Evolutionary conservation across 371 early-diverging fungal genomes (phyloP).

Genomic region (Saksenaea oblongispora): DNA sequence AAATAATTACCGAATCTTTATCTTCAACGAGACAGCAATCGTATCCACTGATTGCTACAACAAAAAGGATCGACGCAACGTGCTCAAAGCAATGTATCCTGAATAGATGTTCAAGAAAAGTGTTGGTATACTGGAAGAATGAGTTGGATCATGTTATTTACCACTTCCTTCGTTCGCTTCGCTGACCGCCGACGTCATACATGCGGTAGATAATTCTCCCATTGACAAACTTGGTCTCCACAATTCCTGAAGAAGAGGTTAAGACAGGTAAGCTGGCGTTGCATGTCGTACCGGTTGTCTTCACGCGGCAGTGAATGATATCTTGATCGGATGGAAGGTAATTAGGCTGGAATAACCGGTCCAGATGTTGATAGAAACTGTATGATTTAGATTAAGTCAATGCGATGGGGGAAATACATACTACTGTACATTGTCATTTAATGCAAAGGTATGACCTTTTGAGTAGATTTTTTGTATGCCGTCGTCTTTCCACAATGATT

Average conservation of each 20-base stretch:
- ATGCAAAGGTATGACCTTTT: constrained; percentile 74
- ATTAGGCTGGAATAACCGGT: constrained; percentile 69
- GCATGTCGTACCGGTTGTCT: constrained; percentile 21
- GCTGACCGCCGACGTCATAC: constrained; percentile 97
- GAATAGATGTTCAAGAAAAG: background rate
- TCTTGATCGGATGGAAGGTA: constrained; percentile 92
- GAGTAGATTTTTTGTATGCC: constrained; percentile 71
- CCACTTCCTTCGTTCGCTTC: constrained; percentile 92
- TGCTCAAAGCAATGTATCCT: constrained; percentile 93
- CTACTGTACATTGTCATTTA: constrained; percentile 82
- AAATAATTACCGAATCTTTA: constrained; percentile 71
- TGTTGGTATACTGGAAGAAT: background rate
- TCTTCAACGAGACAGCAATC: constrained; percentile 95
- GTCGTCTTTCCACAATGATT: constrained; percentile 71
- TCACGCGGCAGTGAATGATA: constrained; percentile 72
- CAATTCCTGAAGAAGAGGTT: constrained; percentile 61
- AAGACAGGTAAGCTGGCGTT: background rate
- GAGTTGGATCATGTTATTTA: background rate
- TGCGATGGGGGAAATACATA: constrained; percentile 32
- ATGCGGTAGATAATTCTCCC: constrained; percentile 80
- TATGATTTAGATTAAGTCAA: constrained; percentile 4
- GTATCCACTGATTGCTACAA: constrained; percentile 92
- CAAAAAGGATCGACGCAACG: constrained; percentile 91
- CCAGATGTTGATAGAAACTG: constrained; percentile 84
- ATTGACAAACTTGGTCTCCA: constrained; percentile 83